A percentile compares a stretch with the other conserved stretches of the same genome.
Evolutionary conservation across 768 basidiomycete species (phyloP).

Genomic region (Mycena kentingensis): DNA sequence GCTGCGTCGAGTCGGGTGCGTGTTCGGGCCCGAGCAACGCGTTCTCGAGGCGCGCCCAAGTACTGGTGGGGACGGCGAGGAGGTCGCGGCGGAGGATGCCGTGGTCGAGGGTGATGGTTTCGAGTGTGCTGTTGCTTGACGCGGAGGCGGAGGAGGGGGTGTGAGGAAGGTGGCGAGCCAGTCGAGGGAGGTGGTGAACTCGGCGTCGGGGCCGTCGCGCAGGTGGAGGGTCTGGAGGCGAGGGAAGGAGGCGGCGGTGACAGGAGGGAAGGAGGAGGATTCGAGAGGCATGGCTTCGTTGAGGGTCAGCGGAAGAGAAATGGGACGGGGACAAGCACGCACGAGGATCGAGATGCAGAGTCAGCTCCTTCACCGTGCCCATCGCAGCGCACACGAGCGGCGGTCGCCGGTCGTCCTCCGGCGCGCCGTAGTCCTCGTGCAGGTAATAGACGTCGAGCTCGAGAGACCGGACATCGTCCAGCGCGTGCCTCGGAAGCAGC

Average conservation of each 20-base stretch:
- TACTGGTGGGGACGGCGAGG: constrained; percentile 4
- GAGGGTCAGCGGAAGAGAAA: background rate
- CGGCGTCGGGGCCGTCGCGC: constrained; percentile 13
- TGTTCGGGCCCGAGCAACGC: constrained; percentile 3
- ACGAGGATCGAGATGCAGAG: constrained; percentile 19
- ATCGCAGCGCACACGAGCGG: constrained; percentile 5
- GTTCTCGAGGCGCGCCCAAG: constrained; percentile 11
- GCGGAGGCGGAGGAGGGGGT: background rate
- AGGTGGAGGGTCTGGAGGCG: constrained; percentile 10
- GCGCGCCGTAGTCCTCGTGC: constrained; percentile 4
- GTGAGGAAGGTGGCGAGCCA: constrained; percentile 10
- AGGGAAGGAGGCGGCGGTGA: constrained; percentile 8
- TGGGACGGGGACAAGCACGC: background rate
- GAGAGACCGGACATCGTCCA: constrained; percentile 9
- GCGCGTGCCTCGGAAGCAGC: constrained; percentile 11
- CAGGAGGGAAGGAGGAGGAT: too few relatives aligned
- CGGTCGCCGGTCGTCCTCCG: constrained; percentile 5
- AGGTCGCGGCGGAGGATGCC: constrained; percentile 10
- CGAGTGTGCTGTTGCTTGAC: background rate
- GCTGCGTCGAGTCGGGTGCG: background rate
- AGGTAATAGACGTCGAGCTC: constrained; percentile 12
- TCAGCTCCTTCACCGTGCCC: constrained; percentile 1
- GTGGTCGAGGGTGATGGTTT: constrained; percentile 13
- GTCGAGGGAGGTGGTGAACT: constrained; percentile 1
- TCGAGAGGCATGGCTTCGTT: background rate